Conservation (phyloP, 495 filamentous ascomycete species). For the Hyaloscypha variabilis region DNA sequence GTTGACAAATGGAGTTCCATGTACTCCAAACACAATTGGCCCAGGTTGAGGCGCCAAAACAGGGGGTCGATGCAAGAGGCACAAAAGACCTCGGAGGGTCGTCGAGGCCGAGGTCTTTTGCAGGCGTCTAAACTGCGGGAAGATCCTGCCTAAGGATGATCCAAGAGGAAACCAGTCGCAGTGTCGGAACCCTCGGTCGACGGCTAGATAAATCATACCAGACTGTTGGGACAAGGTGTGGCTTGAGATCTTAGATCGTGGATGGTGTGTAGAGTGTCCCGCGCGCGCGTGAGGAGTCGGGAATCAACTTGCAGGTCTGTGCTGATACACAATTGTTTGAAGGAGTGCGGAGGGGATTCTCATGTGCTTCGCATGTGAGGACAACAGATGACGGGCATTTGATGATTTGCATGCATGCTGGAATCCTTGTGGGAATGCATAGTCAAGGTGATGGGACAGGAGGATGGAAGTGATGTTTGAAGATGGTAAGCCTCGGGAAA, state of each 20-base stretch:
- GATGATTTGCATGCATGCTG: neutral
- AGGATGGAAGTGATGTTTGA: neutral
- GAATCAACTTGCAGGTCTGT: neutral
- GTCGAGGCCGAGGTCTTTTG: neutral
- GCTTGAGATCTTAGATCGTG: neutral
- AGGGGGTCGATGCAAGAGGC: neutral
- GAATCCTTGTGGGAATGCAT: neutral
- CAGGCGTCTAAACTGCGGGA: neutral
- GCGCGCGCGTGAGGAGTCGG: neutral
- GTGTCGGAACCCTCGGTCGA: neutral
- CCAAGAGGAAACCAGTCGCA: neutral
- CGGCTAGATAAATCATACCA: neutral
- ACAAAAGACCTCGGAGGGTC: neutral
- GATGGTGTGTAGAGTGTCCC: neutral
- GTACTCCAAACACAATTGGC: neutral
- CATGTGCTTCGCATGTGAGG: constrained; percentile 1
- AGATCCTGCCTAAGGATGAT: neutral
- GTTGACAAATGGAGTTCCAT: neutral
- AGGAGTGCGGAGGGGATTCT: neutral
- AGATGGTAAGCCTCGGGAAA: neutral
- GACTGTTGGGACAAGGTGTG: neutral
- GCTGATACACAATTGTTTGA: neutral
- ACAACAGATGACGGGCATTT: neutral
- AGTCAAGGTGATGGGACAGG: neutral
- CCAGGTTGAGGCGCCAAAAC: neutral